phyloP scores from a whole-genome alignment of 495 filamentous ascomycete genomes.

The Bryoglossum gracile region DNA sequence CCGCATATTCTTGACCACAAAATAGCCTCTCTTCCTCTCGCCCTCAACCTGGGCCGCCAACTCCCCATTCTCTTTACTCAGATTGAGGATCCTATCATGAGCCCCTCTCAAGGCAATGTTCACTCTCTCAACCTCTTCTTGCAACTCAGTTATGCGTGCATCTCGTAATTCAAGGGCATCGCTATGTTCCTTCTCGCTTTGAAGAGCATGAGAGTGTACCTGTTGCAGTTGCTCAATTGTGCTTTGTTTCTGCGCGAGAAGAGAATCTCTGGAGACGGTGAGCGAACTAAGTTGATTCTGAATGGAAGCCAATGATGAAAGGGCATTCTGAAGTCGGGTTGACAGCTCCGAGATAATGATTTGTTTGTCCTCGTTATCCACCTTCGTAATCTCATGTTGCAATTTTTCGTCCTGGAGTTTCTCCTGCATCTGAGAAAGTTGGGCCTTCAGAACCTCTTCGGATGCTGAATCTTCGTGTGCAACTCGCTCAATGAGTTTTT shows the following conservation, averaged over 20 bases:
- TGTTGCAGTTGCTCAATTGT: slow-evolving; percentile 10
- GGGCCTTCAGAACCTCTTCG: slow-evolving; percentile 27
- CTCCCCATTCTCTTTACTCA: slow-evolving; percentile 32
- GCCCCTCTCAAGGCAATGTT: slow-evolving; percentile 31
- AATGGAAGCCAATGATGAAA: not conserved
- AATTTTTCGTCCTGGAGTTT: slow-evolving; percentile 28
- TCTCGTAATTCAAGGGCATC: slow-evolving; percentile 36
- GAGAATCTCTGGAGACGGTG: not conserved
- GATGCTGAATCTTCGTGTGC: slow-evolving; percentile 45
- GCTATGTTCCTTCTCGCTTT: slow-evolving; percentile 29
- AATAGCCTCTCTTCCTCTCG: slow-evolving; percentile 38
- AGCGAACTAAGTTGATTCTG: slow-evolving; percentile 15
- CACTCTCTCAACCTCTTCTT: slow-evolving; percentile 31
- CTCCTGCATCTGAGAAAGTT: slow-evolving; percentile 25
- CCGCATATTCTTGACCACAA: slow-evolving; percentile 45
- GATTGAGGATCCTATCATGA: slow-evolving; percentile 28
- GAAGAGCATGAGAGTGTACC: not conserved
- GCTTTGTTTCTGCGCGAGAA: slow-evolving; percentile 6
- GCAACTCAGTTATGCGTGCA: slow-evolving; percentile 34
- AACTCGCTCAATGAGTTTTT: slow-evolving; percentile 50
- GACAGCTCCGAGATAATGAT: slow-evolving; percentile 36
- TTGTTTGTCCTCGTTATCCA: slow-evolving; percentile 11
- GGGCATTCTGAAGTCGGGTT: slow-evolving; percentile 9
- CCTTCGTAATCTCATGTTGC: slow-evolving; percentile 22
- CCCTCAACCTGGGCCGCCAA: slow-evolving; percentile 34